Evolutionary conservation across 306 rosid species (phyloP), one percentile per base, ranked within the genome.

Genomic region (Crotalaria pallida): DNA sequence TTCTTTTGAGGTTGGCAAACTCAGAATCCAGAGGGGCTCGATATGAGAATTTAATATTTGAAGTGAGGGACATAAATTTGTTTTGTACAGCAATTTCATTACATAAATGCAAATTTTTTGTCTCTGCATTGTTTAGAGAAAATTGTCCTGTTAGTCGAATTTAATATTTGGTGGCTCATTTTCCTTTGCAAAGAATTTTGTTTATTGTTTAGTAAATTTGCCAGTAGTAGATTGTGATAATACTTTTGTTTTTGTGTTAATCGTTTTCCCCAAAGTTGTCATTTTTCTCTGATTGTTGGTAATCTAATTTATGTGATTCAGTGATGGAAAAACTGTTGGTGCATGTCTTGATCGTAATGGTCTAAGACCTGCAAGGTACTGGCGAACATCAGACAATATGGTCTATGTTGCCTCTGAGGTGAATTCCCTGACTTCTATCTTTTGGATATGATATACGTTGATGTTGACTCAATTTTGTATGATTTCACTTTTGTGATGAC

Each of bases 331-430:
- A 80, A 94, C 99, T 31, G 96, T 94, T 40, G 99, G 99, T 70
- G 99, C 99, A 24, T 87, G 92, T 70, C 99, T 94, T 78, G 99
- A 94, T 60, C 94, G 99, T 19, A 94, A 94, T 87, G 99, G 99
- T 79, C 90, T 94, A 61, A 88, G 99, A 43, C 99, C 99, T 15
- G 99, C 99, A 72, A 86, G 99, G 84, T 94, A 88, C 82, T 94
- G 99, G 99, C 90, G 99, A 79, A 94, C 99, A 65, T 82, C 96
- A 49, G 99, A 94, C 74, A 94, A 94, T 73, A 85, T 88, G 89
- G 99, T 94, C 48, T 94, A 94, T 71, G 97, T 94, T 79, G 97
- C 97, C 75, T 94, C 99, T 67, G 99, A 94, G 97, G 98, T 94
- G 69, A 43, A 92, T 74, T 78, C 40, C 67, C 61, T 68, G 69